Evolutionary conservation across 345 rosid genomes (phyloP), one percentile per base, ranked within the genome.

Genomic region (Lumnitzera littorea): DNA sequence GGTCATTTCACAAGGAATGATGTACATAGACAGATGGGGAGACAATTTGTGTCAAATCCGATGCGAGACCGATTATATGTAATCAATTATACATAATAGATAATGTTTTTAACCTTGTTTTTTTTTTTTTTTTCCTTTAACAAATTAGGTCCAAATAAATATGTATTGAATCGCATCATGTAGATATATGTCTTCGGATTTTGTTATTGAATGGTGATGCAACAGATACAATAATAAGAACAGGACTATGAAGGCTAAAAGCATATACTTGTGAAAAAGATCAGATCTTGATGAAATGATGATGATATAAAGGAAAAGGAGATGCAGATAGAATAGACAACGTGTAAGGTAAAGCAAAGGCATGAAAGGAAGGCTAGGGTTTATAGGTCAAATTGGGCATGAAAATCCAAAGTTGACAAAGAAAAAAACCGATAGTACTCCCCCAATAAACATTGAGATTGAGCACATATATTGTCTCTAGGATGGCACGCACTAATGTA

Each of bases 291-390:
- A 15, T 60, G 61, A 50, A 67, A 67, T 52, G 60, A 43, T 36
- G 13, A 16, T 62, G 55, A 54, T 51, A 58, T 27, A 62, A 57
- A 31, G 27, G 71, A 66, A 61, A 11, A 13, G 55, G 50, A 50
- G 53, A 20, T 29, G 51, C 0, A 24, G 27, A 15, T 8, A 52
- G 51, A 24, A 56, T 56, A 14, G 53, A 46, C 17, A 48, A 16
- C 53, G 51, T 78, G 83, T 76, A 66, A 50, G 71, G 60, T 60
- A 75, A 80, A 83, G 84, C 64, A 50, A 62, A 62, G 70, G 78
- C 84, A 80, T 0, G 50, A 69, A 69, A 67, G 64, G 24, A 25
- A 76, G 69, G 67, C 66, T 56, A 43, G 17, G 47, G 50, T 24
- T 57, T 36, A 67, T 58, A 69, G 67, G 82, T 77, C 77, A 73